These are phyloP conservation scores for Pyrrhoderma lamaoense DNA, from an alignment of 1,284 basidiomycete genomes.

Conservation along the genomic window DNA sequence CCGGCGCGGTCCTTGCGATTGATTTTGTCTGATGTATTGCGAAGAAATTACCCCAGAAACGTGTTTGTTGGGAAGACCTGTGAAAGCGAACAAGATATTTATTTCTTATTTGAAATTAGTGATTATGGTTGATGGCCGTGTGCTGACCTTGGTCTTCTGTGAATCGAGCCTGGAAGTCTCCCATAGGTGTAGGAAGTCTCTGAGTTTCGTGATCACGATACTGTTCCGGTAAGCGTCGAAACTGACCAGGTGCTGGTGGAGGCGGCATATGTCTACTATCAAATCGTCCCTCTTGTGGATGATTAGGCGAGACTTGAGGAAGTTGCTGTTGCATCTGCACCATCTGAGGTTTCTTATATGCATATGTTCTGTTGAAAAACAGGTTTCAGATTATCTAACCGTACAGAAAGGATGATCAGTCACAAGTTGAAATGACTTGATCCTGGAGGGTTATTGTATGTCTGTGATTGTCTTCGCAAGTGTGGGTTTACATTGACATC, in stretches of 20 bases:
- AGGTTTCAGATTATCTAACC: too few species aligned
- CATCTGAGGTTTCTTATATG: slow-evolving; percentile 15
- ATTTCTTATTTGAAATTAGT: too few species aligned
- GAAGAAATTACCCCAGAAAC: neutral
- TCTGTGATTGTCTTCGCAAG: neutral
- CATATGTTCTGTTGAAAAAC: slow-evolving; percentile 12
- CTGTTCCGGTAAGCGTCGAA: neutral
- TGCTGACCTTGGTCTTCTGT: neutral
- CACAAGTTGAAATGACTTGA: slow-evolving; percentile 15
- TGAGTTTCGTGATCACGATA: slow-evolving; percentile 3
- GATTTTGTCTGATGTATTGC: neutral
- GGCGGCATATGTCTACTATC: slow-evolving; percentile 13
- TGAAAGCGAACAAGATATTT: neutral
- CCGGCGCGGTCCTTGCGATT: slow-evolving; percentile 4
- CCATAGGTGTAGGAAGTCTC: neutral
- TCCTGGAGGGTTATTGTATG: slow-evolving; percentile 8
- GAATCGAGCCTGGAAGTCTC: neutral
- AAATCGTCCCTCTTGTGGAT: slow-evolving; percentile 8
- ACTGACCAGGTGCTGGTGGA: slow-evolving; percentile 10
- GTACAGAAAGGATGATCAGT: neutral
- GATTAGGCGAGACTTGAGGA: slow-evolving; percentile 12
- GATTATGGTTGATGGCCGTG: too few species aligned
- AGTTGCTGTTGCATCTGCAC: slow-evolving; percentile 3
- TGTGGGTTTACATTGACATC: neutral
- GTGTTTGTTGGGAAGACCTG: neutral